Percentiles rank a stretch among this genome's conserved stretches.
phyloP scores from a whole-genome alignment of 2,329 filamentous ascomycete genomes.

The Bipolaris cookei region DNA sequence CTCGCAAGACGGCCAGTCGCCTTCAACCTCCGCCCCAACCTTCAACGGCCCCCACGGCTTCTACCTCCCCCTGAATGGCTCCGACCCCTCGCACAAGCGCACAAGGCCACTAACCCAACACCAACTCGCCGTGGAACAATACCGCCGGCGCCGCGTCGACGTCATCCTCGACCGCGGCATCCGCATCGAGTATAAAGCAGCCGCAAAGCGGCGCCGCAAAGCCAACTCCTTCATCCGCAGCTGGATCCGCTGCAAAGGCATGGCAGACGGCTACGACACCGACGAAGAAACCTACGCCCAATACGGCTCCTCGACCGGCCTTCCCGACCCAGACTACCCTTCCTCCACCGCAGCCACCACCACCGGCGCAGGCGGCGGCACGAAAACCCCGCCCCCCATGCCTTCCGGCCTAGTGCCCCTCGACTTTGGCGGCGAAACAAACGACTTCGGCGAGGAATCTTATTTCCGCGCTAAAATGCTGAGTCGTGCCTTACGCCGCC shows the following conservation, averaged over 20 bases:
- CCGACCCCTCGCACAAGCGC: slow-evolving; percentile 56
- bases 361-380: slow-evolving; percentile 19
- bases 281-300: slow-evolving; percentile 47
- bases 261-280: slow-evolving; percentile 56
- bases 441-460: slow-evolving; percentile 80
- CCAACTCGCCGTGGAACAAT: slow-evolving; percentile 79
- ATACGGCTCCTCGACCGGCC: slow-evolving; percentile 2
- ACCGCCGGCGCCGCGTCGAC: slow-evolving; percentile 79
- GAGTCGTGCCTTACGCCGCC: slow-evolving; percentile 66
- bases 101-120: slow-evolving; percentile 80
- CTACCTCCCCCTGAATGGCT: slow-evolving; percentile 60
- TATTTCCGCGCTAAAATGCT: slow-evolving; percentile 70
- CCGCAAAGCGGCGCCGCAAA: slow-evolving; percentile 65
- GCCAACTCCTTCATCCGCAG: slow-evolving; percentile 73
- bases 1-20: slow-evolving; percentile 44
- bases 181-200: slow-evolving; percentile 68
- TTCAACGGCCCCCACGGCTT: slow-evolving; percentile 61
- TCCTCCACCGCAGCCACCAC: neutral
- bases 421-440: slow-evolving; percentile 60
- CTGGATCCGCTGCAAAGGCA: slow-evolving; percentile 65
- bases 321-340: neutral
- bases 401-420: slow-evolving; percentile 66
- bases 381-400: slow-evolving; percentile 42
- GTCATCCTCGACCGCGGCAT: slow-evolving; percentile 80
- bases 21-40: slow-evolving; percentile 39